Base-by-base conservation (phyloP, 2,329 filamentous ascomycete species). In the Fusarium goolgardi region DNA sequence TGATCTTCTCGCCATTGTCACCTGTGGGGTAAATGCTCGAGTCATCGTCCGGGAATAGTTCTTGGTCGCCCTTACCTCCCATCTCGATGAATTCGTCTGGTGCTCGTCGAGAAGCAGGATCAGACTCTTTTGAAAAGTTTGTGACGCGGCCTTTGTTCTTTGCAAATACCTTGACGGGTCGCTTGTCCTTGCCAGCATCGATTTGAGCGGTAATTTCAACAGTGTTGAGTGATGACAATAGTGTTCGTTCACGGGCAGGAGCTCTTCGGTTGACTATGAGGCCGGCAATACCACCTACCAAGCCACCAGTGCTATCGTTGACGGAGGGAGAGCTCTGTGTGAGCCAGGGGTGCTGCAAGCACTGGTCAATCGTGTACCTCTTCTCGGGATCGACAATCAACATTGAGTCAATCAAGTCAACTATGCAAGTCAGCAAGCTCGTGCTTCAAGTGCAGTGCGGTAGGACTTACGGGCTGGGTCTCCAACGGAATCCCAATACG, bases 381-480 rank as follows among this genome's bases (percentile, higher is more conserved):
- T 90, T 88, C 29, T 93, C 88, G 4, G 93, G 90, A 68, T 97
- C 90, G 34, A 97, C 94, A 4, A 92, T 91, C 51, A 99, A 86
- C 96, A 99, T 99, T 41, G 86, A 87, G 78, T 99, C 96, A 70
- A 99, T 98, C 34, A 99, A 84, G 71, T 98, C 94, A 54, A 99
- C 84, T 86, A 12, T 16, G 5, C 4, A 32, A 10, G 55, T 65
- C 46, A 55, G 49, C 32, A 58, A 45, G 34, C 44, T 56, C 52
- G 21, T 10, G 18, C 18, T 34, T n/a, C 12, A 15, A n/a, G 16
- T 6, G 6, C 3, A 8, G 18, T 15, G 4, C 15, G 12, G 3
- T 35, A 20, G 32, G 39, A 37, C 85, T 81, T 79, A 88, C 85
- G 84, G 10, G 95, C 96, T 55, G 91, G 87, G 69, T 98, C 79